Evolutionary conservation across 108 stramenopile genomes (phyloP), one percentile per base, ranked within the genome.

Genomic region (Cyclotella baltica): DNA sequence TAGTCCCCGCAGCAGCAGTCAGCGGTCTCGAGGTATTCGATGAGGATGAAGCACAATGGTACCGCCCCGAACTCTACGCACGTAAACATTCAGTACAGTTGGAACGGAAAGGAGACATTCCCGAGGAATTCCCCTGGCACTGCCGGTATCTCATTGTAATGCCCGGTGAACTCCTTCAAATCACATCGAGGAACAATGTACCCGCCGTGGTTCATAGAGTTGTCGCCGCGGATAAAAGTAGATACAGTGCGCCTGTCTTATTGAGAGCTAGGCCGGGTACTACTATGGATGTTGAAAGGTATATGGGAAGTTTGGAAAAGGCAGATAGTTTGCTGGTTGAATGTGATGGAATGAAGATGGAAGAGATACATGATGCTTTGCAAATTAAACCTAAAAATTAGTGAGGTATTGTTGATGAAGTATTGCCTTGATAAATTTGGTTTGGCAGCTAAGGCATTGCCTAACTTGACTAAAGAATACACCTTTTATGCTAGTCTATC

Each of bases 21-120:
- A 85, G 86, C 70, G 94, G 94, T 2, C 55, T 95, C 38, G 94
- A 95, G 56, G 90, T 95, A 15, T 93, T 80, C 65, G 90, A 95
- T 66, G 92, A 92, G 66, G 94, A 84, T 38, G 80, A 84, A 18
- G 83, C 85, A 48, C 62, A 87, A 50, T 95, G 94, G 94, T 90
- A 90, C 63, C 89, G 94, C 48, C 92, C 94, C 1, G 94, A 95
- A 63, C 78, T 91, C 10, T 67, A 68, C 25, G 91, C 93, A 43
- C 85, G 88, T 4, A 62, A 59, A 37, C 70, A 78, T 36, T 69
- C 78, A 30, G 80, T 75, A 57, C 77, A 68, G 19, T 38, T 72
- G 29, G 73, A 81, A 3, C 74, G 70, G 13, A 43, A n/a, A 31
- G 73, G 62, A 13, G 59, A 79, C 15, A 83, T 79, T 55, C 72